These are phyloP conservation scores for Xylaria sp. DNA, from an alignment of 2,329 filamentous ascomycete species.

Conservation along the genomic window DNA sequence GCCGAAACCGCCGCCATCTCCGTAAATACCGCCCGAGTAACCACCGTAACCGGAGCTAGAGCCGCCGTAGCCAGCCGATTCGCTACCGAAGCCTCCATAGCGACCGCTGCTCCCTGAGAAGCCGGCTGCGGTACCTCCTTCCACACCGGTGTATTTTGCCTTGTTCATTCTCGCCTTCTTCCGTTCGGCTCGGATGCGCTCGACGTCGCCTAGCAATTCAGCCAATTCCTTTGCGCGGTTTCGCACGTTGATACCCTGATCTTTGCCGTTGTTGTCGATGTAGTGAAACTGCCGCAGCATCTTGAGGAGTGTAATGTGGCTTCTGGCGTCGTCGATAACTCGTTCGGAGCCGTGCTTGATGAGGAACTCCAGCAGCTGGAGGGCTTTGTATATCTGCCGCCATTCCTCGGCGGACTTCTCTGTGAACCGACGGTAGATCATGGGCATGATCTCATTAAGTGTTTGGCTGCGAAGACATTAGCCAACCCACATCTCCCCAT, in stretches of 20 bases:
- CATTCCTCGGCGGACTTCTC: conserved; percentile 98
- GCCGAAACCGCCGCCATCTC: conserved; percentile 92
- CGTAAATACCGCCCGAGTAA: conserved; percentile 72
- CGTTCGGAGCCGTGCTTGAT: conserved; percentile 98
- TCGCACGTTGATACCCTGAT: conserved; percentile 95
- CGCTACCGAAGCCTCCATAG: conserved; percentile 90
- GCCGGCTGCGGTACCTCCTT: conserved; percentile 66
- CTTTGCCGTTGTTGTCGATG: conserved; percentile 94
- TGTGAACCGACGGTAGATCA: conserved; percentile 99
- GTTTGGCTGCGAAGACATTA: conserved; percentile 60
- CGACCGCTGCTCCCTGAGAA: conserved; percentile 51
- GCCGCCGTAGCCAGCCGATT: conserved; percentile 67
- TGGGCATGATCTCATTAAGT: conserved; percentile 98
- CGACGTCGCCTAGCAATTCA: conserved; percentile 88
- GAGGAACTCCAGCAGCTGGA: conserved; percentile 93
- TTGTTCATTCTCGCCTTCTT: conserved; percentile 90
- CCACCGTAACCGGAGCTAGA: conserved; percentile 49
- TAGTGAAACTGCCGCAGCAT: conserved; percentile 99
- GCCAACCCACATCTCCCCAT: neutral
- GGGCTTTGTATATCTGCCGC: conserved; percentile 98
- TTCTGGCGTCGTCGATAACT: conserved; percentile 93
- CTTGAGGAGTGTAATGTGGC: conserved; percentile 89
- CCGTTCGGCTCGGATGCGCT: conserved; percentile 71
- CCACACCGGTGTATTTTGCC: conserved; percentile 93
- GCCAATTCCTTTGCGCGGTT: conserved; percentile 94